These are phyloP conservation scores for Spergularia marina DNA, from an alignment of 148 eudicot species.

Conservation along the genomic window DNA sequence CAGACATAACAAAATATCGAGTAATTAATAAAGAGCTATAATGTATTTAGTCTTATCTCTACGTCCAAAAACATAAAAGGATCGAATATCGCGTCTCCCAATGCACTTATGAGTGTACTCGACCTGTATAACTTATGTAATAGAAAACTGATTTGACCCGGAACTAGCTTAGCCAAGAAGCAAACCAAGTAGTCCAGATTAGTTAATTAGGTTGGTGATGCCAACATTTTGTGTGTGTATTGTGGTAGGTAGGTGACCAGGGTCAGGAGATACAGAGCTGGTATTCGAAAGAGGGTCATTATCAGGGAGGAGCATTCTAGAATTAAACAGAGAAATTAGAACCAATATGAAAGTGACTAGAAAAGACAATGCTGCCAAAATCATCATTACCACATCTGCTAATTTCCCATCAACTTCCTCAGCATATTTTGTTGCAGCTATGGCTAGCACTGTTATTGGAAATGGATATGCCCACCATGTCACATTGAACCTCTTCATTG, in stretches of 20 bases:
- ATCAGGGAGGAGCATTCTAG: conserved; percentile 28
- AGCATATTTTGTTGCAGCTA: conserved; percentile 45
- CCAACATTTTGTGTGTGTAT: not conserved
- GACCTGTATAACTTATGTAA: too few relatives aligned
- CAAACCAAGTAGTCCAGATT: too few relatives aligned
- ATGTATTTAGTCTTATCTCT: too few relatives aligned
- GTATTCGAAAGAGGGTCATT: conserved; percentile 5
- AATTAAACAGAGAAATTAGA: conserved; percentile 34
- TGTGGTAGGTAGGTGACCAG: conserved; percentile 9
- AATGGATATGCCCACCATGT: conserved; percentile 38
- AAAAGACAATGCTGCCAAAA: conserved; percentile 29
- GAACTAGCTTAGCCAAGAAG: not conserved
- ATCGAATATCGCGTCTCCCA: too few relatives aligned
- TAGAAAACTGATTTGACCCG: conserved; percentile 20
- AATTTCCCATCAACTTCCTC: conserved; percentile 32
- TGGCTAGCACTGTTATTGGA: conserved; percentile 37
- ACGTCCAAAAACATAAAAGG: too few relatives aligned
- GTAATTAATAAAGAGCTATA: too few relatives aligned
- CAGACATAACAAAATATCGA: too few relatives aligned
- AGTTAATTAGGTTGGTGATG: too few relatives aligned
- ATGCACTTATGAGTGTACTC: too few relatives aligned
- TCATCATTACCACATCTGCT: conserved; percentile 36
- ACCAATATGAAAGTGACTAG: conserved; percentile 36
- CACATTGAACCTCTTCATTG: conserved; percentile 36
- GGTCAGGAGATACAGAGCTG: not conserved